Conservation (phyloP, 352 stramenopile species). For the Pythium monospermum region DNA sequence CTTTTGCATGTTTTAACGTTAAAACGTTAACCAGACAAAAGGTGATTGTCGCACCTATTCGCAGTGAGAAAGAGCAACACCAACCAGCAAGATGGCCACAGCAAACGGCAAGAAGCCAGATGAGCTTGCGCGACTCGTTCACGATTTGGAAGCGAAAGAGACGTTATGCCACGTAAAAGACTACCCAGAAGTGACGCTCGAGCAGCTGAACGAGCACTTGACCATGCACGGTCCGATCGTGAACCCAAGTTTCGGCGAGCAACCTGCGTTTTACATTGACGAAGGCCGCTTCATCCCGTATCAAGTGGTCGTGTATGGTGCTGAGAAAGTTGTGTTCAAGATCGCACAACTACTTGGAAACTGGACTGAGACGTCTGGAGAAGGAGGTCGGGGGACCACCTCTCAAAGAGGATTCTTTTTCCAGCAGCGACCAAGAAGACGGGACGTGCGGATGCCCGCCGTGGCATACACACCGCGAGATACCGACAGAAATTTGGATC, state of each 20-base stretch:
- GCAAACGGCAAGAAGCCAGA: too few species aligned
- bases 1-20: too few species aligned
- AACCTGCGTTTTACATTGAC: slow-evolving; percentile 25
- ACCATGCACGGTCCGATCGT: slow-evolving; percentile 13
- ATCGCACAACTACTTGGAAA: slow-evolving; percentile 7
- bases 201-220: slow-evolving; percentile 22
- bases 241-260: slow-evolving; percentile 19
- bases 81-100: too few species aligned
- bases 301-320: slow-evolving; percentile 14
- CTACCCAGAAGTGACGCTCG: slow-evolving; percentile 18
- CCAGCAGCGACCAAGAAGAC: too few species aligned
- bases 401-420: slow-evolving; percentile 16
- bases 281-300: slow-evolving; percentile 19
- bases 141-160: slow-evolving; percentile 22
- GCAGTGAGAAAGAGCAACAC: too few species aligned
- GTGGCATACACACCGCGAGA: slow-evolving; percentile 6
- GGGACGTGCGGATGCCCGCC: slow-evolving; percentile 4
- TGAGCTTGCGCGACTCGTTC: too few species aligned
- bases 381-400: slow-evolving; percentile 16
- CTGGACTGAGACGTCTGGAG: slow-evolving; percentile 9
- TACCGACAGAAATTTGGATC: slow-evolving; percentile 1
- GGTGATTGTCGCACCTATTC: too few species aligned
- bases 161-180: slow-evolving; percentile 23
- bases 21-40: too few species aligned
- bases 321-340: slow-evolving; percentile 7